phyloP scores from a whole-genome alignment of 306 rosid species.

The Luffa aegyptiaca region DNA sequence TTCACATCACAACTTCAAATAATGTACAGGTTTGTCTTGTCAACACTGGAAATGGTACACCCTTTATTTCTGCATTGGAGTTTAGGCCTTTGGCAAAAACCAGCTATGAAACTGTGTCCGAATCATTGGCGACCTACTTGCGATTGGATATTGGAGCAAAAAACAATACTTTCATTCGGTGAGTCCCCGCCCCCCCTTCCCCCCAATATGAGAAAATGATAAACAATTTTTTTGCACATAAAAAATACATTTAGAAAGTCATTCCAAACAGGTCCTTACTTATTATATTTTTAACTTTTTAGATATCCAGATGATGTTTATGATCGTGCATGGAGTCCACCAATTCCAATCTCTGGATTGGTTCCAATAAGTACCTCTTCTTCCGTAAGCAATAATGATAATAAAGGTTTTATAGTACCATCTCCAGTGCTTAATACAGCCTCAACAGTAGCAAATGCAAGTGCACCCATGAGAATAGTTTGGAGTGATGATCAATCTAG shows the following conservation, averaged over 20 bases:
- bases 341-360: background rate
- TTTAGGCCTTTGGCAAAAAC: conserved; percentile 6
- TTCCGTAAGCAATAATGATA: background rate
- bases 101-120: conserved; percentile 1
- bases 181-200: background rate
- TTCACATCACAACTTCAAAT: conserved; percentile 5
- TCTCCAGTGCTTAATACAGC: conserved; percentile 9
- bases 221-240: no score
- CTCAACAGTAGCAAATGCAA: conserved; percentile 4
- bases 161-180: background rate
- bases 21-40: conserved; percentile 10
- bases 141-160: conserved; percentile 7
- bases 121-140: conserved; percentile 2
- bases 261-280: no score
- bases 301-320: background rate
- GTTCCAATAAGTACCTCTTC: background rate
- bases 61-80: conserved; percentile 18
- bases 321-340: background rate
- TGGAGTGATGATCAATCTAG: conserved; percentile 8
- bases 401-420: background rate
- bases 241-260: no score
- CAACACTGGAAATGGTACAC: background rate
- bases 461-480: conserved; percentile 2
- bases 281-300: background rate
- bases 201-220: no score